Base-by-base conservation (phyloP, 1,139 yeast genomes). In the Kodamaea arcana region DNA sequence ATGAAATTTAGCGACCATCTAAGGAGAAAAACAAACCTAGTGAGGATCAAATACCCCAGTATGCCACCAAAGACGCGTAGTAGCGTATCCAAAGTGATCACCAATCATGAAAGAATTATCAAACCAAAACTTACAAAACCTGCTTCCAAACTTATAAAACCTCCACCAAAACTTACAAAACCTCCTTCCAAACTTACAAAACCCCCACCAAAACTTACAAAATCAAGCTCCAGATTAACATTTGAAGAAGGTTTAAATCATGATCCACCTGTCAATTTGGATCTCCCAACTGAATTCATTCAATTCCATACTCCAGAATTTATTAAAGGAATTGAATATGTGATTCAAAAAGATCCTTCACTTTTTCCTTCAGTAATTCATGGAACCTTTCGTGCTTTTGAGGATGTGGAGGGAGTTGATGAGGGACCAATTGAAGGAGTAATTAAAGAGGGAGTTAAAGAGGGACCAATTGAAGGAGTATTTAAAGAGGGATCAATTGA, bases 251-350 rank as follows among this genome's bases (percentile, higher is more conserved):
- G 47, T 6, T 42, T 65, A 15, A 33, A 43, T 2, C 62, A 56
- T 35, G 44, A 38, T 3, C 44, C 55, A 3, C 67, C 70, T 0
- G 32, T 41, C 2, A 58, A 58, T 35, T 41, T 54, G 11, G 36
- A 42, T 7, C 50, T 77, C 3, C 81, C 83, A 0, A 39, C 44
- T 4, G 57, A 46, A 1, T 79, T 69, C 45, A 46, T 59, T 4
- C 54, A 56, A 0, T 52, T 37, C 27, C 85, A 81, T 46, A 54
- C 60, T 1, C 61, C 65, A 0, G 62, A 56, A 13, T 77, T 78
- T 44, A 54, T 67, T 15, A 44, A 55, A 14, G 82, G 77, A 0
- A 48, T 73, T 12, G 42, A 62, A 3, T 61, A 60, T 40, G 52
- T 76, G 4, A 37, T 78, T 3, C 37, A 43, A 4, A 49, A 58